phyloP scores from a whole-genome alignment of 768 basidiomycete species.

The Tricholoma hemisulphureum region DNA sequence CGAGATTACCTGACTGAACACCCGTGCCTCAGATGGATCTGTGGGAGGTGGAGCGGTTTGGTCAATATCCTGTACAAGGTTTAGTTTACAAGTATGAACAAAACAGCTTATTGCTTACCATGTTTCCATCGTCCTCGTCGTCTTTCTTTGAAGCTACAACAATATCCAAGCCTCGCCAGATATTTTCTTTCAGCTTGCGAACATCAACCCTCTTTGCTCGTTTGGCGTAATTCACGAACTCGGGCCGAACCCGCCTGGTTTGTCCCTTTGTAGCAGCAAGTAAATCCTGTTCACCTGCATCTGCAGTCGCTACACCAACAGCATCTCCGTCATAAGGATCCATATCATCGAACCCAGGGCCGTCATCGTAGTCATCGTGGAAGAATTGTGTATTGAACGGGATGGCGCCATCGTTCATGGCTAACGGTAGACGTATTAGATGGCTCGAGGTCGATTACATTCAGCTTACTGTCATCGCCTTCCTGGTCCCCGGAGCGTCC shows the following conservation, averaged over 20 bases:
- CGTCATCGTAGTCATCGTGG: constrained; percentile 87
- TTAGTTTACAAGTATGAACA: background rate
- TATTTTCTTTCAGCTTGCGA: constrained; percentile 94
- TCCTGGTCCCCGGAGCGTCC: constrained; percentile 48
- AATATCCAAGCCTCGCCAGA: constrained; percentile 92
- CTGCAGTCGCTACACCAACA: constrained; percentile 41
- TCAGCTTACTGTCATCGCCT: constrained; percentile 59
- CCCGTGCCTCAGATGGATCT: constrained; percentile 62
- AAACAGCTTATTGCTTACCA: constrained; percentile 41
- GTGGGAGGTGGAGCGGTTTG: constrained; percentile 44
- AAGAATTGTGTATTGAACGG: constrained; percentile 98
- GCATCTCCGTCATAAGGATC: constrained; percentile 48
- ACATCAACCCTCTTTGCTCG: constrained; percentile 97
- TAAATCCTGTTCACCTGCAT: constrained; percentile 82
- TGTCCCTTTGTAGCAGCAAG: constrained; percentile 77
- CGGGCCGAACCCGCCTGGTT: constrained; percentile 77
- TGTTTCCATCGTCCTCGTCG: constrained; percentile 41
- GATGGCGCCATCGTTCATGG: constrained; percentile 45
- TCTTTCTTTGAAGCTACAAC: constrained; percentile 47
- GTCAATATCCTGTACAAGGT: constrained; percentile 51
- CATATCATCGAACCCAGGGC: constrained; percentile 65
- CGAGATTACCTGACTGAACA: constrained; percentile 80
- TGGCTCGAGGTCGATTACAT: background rate
- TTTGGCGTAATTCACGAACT: constrained; percentile 91
- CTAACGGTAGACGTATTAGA: constrained; percentile 11